Evolutionary conservation across 2,329 filamentous ascomycete species (phyloP).

Genomic region (Juglanconis sp.): DNA sequence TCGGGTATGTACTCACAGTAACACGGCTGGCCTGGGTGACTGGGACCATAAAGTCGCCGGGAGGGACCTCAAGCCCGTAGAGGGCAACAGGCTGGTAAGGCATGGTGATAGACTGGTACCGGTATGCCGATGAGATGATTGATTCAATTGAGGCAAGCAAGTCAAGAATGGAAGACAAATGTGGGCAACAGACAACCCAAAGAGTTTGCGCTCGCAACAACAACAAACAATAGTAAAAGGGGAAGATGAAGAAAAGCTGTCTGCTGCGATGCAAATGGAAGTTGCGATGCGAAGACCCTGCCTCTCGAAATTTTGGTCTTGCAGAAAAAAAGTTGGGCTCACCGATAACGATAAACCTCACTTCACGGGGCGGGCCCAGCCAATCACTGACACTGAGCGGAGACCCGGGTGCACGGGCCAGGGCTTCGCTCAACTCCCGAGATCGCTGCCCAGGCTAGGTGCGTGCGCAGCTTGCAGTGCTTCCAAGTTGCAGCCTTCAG

Average conservation of each 20-base stretch:
- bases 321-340: constrained; percentile 12
- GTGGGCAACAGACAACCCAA: background rate
- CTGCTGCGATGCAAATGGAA: background rate
- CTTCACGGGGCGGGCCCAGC: background rate
- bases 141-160: background rate
- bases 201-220: constrained; percentile 6
- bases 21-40: constrained; percentile 77
- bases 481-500: no score
- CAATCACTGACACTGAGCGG: background rate
- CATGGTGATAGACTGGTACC: constrained; percentile 39
- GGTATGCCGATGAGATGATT: background rate
- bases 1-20: constrained; percentile 59
- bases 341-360: constrained; percentile 12
- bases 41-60: constrained; percentile 78
- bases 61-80: constrained; percentile 88
- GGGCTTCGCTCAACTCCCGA: no score
- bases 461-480: no score
- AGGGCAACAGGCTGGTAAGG: constrained; percentile 66
- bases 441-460: no score
- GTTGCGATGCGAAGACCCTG: background rate
- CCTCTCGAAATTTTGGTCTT: constrained; percentile 14
- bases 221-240: background rate
- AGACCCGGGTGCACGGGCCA: no score
- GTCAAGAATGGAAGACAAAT: background rate
- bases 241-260: constrained; percentile 2